phyloP scores from a whole-genome alignment of 495 filamentous ascomycete genomes.

The Penicillium crystallinum region DNA sequence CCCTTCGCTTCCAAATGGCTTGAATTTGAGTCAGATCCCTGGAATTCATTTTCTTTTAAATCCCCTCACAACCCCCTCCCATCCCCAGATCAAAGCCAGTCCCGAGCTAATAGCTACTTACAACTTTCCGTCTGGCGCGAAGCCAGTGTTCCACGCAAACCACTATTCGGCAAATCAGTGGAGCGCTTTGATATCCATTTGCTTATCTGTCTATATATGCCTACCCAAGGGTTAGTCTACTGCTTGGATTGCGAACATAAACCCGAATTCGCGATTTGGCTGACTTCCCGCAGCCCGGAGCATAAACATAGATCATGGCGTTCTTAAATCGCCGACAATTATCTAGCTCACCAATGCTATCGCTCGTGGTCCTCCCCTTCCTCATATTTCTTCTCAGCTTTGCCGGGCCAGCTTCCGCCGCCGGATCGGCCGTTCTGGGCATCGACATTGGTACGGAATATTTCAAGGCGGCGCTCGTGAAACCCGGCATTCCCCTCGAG shows the following conservation, averaged over 20 bases:
- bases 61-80: not conserved
- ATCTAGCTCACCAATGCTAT: constrained; percentile 34
- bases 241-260: not conserved
- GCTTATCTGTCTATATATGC: constrained; percentile 8
- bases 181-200: constrained; percentile 1
- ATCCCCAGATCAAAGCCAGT: constrained; percentile 1
- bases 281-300: constrained; percentile 19
- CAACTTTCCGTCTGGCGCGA: constrained; percentile 14
- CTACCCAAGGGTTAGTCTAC: not conserved
- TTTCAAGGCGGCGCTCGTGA: constrained; percentile 93
- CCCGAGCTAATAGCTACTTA: constrained; percentile 12
- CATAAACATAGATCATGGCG: constrained; percentile 46
- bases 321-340: constrained; percentile 42
- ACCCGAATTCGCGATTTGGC: not conserved
- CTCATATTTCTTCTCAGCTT: constrained; percentile 54
- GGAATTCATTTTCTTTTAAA: not conserved
- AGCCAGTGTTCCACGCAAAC: constrained; percentile 19
- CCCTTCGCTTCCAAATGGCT: constrained; percentile 20
- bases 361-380: constrained; percentile 37
- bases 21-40: constrained; percentile 6
- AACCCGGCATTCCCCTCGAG: constrained; percentile 95
- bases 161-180: constrained; percentile 13
- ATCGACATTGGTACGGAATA: constrained; percentile 96
- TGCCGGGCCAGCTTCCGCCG: constrained; percentile 54
- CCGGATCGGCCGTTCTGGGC: constrained; percentile 72